Conservation (phyloP, 352 stramenopile species). For the Pythium guiyangense region DNA sequence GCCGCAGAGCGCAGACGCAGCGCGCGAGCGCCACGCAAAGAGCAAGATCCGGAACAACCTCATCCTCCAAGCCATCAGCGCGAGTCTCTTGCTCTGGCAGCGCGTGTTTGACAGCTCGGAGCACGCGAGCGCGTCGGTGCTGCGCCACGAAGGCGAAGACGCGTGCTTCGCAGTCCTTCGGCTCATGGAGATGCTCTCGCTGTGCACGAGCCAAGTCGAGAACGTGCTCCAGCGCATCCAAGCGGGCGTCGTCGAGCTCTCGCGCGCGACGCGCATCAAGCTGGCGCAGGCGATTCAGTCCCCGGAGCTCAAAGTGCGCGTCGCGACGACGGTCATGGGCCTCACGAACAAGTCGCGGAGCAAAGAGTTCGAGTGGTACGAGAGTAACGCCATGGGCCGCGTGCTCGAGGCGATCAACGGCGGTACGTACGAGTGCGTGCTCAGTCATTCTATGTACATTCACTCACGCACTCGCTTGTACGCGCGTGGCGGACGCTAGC, state of each 20-base stretch:
- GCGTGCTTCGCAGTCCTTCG: conserved; percentile 57
- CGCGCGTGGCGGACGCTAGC: conserved; percentile 16
- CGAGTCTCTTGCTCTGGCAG: conserved; percentile 55
- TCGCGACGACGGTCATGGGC: conserved; percentile 66
- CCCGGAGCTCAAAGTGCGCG: conserved; percentile 45
- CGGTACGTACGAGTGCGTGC: conserved; percentile 21
- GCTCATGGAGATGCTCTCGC: conserved; percentile 76
- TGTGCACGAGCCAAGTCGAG: conserved; percentile 67
- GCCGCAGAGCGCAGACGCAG: conserved; percentile 24
- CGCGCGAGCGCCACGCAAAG: conserved; percentile 29
- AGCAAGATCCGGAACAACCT: conserved; percentile 58
- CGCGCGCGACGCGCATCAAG: conserved; percentile 41
- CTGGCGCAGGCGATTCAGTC: conserved; percentile 65
- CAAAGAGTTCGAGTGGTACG: conserved; percentile 79
- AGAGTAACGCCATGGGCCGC: conserved; percentile 66
- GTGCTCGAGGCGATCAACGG: conserved; percentile 49
- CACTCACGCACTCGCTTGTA: not conserved
- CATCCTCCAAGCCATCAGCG: conserved; percentile 58
- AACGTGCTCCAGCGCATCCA: conserved; percentile 73
- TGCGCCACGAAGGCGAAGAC: conserved; percentile 50
- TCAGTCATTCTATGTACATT: not conserved
- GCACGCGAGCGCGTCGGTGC: conserved; percentile 16
- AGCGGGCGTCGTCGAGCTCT: conserved; percentile 46
- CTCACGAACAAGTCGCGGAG: conserved; percentile 70
- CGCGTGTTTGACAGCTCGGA: conserved; percentile 47